A percentile compares a stretch with the other conserved stretches of the same genome.
Conservation (phyloP, 2,329 filamentous ascomycete genomes). For the Cytospora leucostoma region DNA sequence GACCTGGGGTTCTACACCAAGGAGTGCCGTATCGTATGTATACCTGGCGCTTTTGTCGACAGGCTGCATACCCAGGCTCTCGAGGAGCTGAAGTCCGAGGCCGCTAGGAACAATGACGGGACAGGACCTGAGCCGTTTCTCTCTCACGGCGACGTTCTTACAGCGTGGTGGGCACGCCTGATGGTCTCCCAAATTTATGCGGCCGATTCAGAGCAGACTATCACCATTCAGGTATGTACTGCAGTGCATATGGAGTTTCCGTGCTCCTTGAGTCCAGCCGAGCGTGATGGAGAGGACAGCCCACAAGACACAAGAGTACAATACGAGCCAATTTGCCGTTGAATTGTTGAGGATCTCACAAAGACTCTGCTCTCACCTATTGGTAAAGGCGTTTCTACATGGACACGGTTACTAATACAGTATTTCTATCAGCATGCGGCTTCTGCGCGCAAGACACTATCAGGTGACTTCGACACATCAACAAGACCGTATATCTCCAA, state of each 20-base stretch:
- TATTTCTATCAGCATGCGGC: no score
- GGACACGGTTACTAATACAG: no score
- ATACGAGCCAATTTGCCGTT: no score
- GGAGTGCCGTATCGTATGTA: conserved; percentile 10
- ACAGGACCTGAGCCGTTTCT: background rate
- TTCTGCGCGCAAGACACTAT: background rate
- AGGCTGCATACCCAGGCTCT: background rate
- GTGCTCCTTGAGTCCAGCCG: no score
- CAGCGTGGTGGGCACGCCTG: background rate
- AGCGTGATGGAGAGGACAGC: no score
- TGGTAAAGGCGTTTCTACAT: no score
- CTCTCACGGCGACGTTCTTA: background rate
- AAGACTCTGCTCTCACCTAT: no score
- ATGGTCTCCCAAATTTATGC: background rate
- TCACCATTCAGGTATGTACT: background rate
- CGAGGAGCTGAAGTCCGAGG: background rate
- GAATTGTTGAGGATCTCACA: no score
- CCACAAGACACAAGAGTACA: no score
- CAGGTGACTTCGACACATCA: background rate
- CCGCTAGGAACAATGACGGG: background rate
- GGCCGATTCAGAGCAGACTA: background rate
- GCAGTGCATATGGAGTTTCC: no score
- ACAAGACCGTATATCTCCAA: background rate
- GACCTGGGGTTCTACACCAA: background rate
- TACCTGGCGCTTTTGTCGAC: conserved; percentile 12